A percentile compares a stretch with the other conserved stretches of the same genome.
These are phyloP conservation scores for Boletus nobilissimus DNA, from an alignment of 1,284 basidiomycete genomes.

Conservation along the genomic window DNA sequence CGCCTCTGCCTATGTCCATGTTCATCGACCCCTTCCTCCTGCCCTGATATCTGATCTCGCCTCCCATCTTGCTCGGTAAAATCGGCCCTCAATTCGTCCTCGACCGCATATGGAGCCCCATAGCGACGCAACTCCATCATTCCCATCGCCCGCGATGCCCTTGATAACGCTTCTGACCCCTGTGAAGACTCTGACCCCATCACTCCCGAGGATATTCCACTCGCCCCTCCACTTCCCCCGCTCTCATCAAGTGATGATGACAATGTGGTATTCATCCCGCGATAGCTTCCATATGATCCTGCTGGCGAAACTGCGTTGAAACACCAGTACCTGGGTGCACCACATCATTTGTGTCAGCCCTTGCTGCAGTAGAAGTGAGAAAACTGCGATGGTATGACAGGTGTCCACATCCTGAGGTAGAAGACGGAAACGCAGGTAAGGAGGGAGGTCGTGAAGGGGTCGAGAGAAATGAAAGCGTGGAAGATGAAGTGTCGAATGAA, in stretches of 20 bases:
- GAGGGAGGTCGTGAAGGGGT: slow-evolving; percentile 4
- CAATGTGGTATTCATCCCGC: slow-evolving; percentile 32
- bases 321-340: slow-evolving; percentile 29
- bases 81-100: background rate
- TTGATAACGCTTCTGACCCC: slow-evolving; percentile 11
- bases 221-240: slow-evolving; percentile 24
- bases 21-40: background rate
- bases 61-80: slow-evolving; percentile 15
- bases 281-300: slow-evolving; percentile 38
- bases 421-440: background rate
- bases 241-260: slow-evolving; percentile 31
- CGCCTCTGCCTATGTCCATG: background rate
- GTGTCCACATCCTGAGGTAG: background rate
- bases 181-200: slow-evolving; percentile 30
- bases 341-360: slow-evolving; percentile 29
- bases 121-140: background rate
- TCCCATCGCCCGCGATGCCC: slow-evolving; percentile 7
- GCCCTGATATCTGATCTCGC: background rate
- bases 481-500: slow-evolving; percentile 13
- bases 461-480: slow-evolving; percentile 21
- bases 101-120: slow-evolving; percentile 2
- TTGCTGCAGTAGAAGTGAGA: background rate
- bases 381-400: background rate
- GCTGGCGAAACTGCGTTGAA: slow-evolving; percentile 34
- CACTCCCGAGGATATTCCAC: slow-evolving; percentile 36